Evolutionary conservation across 1,284 basidiomycete genomes (phyloP), one percentile per base, ranked within the genome.

Genomic region (Microbotryum scabiosae): DNA sequence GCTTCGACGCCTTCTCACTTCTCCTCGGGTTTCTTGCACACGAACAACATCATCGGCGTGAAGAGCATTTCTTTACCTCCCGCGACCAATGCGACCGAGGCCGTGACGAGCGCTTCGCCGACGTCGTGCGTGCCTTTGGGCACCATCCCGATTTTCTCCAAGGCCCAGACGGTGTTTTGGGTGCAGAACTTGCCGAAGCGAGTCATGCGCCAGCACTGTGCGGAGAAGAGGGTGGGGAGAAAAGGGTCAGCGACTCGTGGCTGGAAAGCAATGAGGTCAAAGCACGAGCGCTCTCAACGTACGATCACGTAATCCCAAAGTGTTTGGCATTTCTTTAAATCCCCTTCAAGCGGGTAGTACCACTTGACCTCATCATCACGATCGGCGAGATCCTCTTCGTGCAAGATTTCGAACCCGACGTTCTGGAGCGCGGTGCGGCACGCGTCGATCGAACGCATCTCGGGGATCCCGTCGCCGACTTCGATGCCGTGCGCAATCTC

Each of bases 261-360:
- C n/a, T n/a, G n/a, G n/a, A n/a, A n/a, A n/a, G n/a, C n/a, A n/a
- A n/a, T n/a, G n/a, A n/a, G n/a, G n/a, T n/a, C n/a, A n/a, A n/a
- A n/a, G n/a, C n/a, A n/a, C n/a, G n/a, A n/a, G n/a, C n/a, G n/a
- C n/a, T n/a, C n/a, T n/a, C n/a, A n/a, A 21, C 41, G 50, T 56
- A 71, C 62, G 59, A 69, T 77, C 52, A 75, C 71, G 61, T 74
- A 84, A 75, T 98, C 96, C 89, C 91, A 97, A 28, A 84, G 72
- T 5, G 93, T 97, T 79, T 98, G 94, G 10, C 89, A 87, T 77
- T 97, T 94, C 68, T 79, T 75, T 8, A 43, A 23, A 75, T 96
- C 90, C 66, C 93, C 93, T 76, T 94, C 92, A 51, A 97, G 82
- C 8, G 93, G 91, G 78, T 97, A 97, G 78, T 93, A 97, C 94